A percentile compares a stretch with the other conserved stretches of the same genome.
Conservation (phyloP, 768 basidiomycete genomes). For the Amanita brunnescens region DNA sequence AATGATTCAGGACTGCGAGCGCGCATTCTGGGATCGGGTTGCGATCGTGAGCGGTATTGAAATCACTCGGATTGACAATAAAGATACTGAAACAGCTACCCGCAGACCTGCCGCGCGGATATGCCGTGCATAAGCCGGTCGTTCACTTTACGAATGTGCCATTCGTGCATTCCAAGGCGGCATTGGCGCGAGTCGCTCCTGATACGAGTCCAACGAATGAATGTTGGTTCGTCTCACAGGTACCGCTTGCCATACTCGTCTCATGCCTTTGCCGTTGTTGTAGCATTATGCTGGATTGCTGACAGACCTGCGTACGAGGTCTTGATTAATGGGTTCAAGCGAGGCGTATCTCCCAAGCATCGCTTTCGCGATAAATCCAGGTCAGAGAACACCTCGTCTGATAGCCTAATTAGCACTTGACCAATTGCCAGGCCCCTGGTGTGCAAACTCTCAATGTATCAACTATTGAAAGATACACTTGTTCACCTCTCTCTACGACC, state of each 20-base stretch:
- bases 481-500: neutral
- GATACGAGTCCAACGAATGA: slow-evolving; percentile 55
- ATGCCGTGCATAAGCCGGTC: slow-evolving; percentile 36
- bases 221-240: slow-evolving; percentile 39
- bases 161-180: slow-evolving; percentile 50
- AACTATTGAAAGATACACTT: neutral
- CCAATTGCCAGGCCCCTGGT: neutral
- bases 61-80: neutral
- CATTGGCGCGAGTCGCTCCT: slow-evolving; percentile 17
- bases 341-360: slow-evolving; percentile 69
- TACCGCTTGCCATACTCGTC: neutral
- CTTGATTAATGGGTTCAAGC: slow-evolving; percentile 70
- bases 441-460: slow-evolving; percentile 4
- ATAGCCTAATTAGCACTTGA: neutral
- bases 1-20: slow-evolving; percentile 52
- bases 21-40: slow-evolving; percentile 60
- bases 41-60: slow-evolving; percentile 29
- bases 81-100: neutral
- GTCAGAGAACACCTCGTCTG: slow-evolving; percentile 24
- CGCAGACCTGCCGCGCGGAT: slow-evolving; percentile 40
- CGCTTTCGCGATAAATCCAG: slow-evolving; percentile 53
- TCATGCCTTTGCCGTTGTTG: neutral
- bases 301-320: slow-evolving; percentile 48
- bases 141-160: slow-evolving; percentile 50
- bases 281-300: slow-evolving; percentile 68